These are phyloP conservation scores for Tetrahymena borealis DNA, from an alignment of 73 alveolate species.

Conservation along the genomic window DNA sequence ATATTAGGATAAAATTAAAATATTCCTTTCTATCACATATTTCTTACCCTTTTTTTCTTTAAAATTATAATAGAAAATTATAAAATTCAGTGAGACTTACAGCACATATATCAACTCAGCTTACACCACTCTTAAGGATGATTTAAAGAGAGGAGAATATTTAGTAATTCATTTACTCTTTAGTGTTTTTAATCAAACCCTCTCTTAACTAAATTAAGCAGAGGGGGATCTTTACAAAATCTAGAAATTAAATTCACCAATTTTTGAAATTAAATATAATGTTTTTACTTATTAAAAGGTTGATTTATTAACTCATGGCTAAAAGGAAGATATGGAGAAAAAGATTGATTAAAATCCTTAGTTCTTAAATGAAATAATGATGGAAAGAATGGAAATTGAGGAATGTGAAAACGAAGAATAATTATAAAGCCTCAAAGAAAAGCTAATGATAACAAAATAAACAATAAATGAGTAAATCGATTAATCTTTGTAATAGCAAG, in stretches of 20 bases:
- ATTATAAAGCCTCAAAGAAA: not conserved
- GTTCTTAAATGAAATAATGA: not conserved
- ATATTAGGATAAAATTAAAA: too few species aligned
- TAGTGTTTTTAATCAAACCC: not conserved
- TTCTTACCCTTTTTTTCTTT: not conserved
- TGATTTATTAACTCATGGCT: not conserved
- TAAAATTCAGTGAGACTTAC: not conserved
- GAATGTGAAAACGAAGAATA: not conserved
- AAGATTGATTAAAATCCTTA: not conserved
- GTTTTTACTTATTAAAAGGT: not conserved
- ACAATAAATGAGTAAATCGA: not conserved
- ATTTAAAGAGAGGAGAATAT: not conserved
- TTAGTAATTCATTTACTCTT: too few species aligned
- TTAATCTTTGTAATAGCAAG: not conserved
- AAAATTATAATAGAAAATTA: not conserved
- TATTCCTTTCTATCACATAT: not conserved
- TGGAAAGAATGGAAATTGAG: not conserved
- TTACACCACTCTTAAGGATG: not conserved
- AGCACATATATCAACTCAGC: not conserved
- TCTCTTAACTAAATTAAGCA: too few species aligned
- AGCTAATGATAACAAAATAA: not conserved
- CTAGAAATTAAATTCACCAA: not conserved
- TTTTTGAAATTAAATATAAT: not conserved
- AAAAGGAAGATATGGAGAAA: not conserved
- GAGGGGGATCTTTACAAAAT: too few species aligned